These are phyloP conservation scores for Tolypocladium album DNA, from an alignment of 2,329 filamentous ascomycete species.

Conservation along the genomic window DNA sequence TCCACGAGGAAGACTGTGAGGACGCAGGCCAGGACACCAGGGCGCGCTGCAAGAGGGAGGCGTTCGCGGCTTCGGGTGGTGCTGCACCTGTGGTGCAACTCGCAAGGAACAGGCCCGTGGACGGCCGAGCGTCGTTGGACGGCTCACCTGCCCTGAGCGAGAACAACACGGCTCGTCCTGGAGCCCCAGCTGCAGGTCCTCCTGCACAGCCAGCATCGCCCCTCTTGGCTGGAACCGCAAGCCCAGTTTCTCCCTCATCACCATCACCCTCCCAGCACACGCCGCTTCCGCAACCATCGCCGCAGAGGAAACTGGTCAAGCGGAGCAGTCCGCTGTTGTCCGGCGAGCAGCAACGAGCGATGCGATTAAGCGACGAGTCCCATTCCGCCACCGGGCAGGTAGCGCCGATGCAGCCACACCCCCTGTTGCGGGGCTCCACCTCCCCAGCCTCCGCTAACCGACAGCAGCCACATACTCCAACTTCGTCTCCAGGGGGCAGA, in stretches of 20 bases:
- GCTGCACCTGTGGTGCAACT: slow-evolving; percentile 3
- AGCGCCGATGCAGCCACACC: slow-evolving; percentile 7
- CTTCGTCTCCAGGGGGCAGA: neutral
- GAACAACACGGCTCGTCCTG: slow-evolving; percentile 8
- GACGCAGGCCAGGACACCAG: slow-evolving; percentile 15
- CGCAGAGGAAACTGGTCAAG: slow-evolving; percentile 12
- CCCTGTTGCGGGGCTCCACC: slow-evolving; percentile 14
- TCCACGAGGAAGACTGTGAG: slow-evolving; percentile 29
- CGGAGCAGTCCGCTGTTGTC: slow-evolving; percentile 16
- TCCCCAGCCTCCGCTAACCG: slow-evolving; percentile 9
- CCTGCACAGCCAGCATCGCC: neutral
- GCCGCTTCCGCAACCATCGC: neutral
- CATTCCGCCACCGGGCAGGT: neutral
- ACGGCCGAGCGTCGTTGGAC: slow-evolving; percentile 5
- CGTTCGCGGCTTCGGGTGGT: neutral
- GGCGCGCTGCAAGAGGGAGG: neutral
- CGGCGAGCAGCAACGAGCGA: slow-evolving; percentile 8
- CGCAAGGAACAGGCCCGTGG: slow-evolving; percentile 2
- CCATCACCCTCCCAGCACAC: neutral
- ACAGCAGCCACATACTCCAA: slow-evolving; percentile 3
- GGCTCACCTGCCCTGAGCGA: neutral
- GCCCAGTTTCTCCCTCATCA: neutral
- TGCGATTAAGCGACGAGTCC: slow-evolving; percentile 15
- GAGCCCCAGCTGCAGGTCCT: neutral
- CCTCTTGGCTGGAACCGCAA: neutral